These are phyloP conservation scores for Pythium vanterpoolii DNA, from an alignment of 352 stramenopile species.

Conservation along the genomic window DNA sequence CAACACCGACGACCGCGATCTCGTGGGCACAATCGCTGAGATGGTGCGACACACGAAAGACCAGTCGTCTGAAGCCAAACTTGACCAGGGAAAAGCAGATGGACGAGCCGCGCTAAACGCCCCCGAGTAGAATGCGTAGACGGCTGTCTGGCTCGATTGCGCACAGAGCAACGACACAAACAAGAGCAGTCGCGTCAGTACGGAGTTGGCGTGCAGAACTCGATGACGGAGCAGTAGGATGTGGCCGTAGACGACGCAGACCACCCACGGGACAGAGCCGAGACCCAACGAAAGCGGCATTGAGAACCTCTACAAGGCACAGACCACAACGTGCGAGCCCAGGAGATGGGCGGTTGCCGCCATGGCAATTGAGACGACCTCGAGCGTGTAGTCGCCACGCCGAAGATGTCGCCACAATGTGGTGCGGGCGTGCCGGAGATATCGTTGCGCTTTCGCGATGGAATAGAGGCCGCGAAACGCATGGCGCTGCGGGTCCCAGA, in stretches of 20 bases:
- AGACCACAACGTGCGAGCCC: not conserved
- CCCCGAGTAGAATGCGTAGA: not conserved
- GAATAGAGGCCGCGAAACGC: too few species aligned
- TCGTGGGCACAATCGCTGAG: constrained; percentile 10
- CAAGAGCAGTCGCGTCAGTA: not conserved
- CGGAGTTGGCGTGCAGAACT: not conserved
- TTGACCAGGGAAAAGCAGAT: constrained; percentile 15
- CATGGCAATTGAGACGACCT: not conserved
- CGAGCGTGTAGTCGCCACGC: not conserved
- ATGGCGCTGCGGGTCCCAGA: too few species aligned
- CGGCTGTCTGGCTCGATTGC: not conserved
- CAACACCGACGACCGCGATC: constrained; percentile 17
- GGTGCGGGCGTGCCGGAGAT: too few species aligned
- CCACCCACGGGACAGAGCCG: not conserved
- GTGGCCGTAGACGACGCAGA: not conserved
- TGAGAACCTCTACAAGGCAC: not conserved
- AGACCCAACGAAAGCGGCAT: not conserved
- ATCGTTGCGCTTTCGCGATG: too few species aligned
- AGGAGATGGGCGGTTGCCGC: not conserved
- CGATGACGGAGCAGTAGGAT: constrained; percentile 21
- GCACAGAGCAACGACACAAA: not conserved
- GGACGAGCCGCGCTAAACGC: not conserved
- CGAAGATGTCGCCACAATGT: too few species aligned
- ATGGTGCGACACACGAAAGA: not conserved
- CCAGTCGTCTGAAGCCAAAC: constrained; percentile 4